These are phyloP conservation scores for Rhizophora mangle DNA, from an alignment of 345 rosid genomes.

Conservation along the genomic window DNA sequence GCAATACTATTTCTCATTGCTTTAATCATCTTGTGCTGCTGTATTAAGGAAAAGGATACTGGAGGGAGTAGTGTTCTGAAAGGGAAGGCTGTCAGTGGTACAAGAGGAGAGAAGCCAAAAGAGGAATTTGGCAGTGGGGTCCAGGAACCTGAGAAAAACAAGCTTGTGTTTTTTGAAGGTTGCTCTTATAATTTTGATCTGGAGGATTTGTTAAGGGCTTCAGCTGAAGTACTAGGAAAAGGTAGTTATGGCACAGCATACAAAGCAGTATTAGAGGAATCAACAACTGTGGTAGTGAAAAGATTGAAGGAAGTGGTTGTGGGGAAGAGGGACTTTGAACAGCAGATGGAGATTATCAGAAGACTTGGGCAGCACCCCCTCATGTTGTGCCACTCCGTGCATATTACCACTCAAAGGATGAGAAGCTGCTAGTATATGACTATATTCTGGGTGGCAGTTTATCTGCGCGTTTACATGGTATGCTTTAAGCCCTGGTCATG, in stretches of 20 bases:
- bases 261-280: conserved; percentile 81
- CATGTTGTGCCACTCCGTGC: conserved; percentile 77
- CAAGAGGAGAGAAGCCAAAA: conserved; percentile 67
- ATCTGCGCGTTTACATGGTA: conserved; percentile 76
- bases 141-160: conserved; percentile 74
- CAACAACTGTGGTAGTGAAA: conserved; percentile 77
- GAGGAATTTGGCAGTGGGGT: conserved; percentile 80
- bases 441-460: conserved; percentile 57
- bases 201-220: conserved; percentile 84
- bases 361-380: conserved; percentile 58
- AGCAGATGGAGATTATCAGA: conserved; percentile 84
- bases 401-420: conserved; percentile 86
- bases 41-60: conserved; percentile 55
- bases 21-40: conserved; percentile 48
- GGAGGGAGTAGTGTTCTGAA: conserved; percentile 40
- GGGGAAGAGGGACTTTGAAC: conserved; percentile 83
- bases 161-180: conserved; percentile 82
- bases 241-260: conserved; percentile 85
- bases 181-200: conserved; percentile 72
- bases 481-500: not conserved
- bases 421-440: conserved; percentile 79
- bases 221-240: conserved; percentile 90
- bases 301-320: conserved; percentile 75
- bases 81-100: conserved; percentile 45
- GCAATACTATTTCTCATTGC: conserved; percentile 43